Evolutionary conservation across 768 basidiomycete species (phyloP).

Genomic region (Chalciporus chontae): DNA sequence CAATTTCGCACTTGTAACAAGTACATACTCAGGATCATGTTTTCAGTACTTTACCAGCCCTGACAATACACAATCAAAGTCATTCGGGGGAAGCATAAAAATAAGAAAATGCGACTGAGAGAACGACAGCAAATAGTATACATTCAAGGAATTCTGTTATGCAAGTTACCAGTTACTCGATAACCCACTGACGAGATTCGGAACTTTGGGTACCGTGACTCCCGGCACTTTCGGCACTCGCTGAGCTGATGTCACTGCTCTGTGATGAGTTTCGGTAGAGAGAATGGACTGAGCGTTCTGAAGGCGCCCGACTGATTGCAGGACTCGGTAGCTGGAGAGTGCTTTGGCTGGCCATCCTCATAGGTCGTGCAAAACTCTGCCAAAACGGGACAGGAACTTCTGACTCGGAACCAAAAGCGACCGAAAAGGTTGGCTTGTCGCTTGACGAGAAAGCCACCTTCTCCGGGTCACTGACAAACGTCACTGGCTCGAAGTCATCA

Average conservation of each 20-base stretch:
- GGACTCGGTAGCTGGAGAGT: constrained; percentile 28
- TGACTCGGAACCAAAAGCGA: constrained; percentile 30
- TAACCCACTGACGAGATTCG: constrained; percentile 26
- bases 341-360: neutral
- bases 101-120: neutral
- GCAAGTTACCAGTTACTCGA: constrained; percentile 16
- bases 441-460: constrained; percentile 64
- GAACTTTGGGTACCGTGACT: constrained; percentile 1
- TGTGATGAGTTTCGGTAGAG: constrained; percentile 5
- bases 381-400: constrained; percentile 34
- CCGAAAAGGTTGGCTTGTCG: constrained; percentile 53
- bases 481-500: constrained; percentile 36
- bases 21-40: constrained; percentile 9
- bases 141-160: neutral
- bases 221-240: constrained; percentile 6
- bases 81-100: neutral
- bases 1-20: neutral
- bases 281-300: constrained; percentile 27
- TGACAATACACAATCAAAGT: neutral
- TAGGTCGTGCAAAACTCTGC: constrained; percentile 20
- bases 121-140: neutral
- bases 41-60: neutral
- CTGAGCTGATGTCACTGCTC: constrained; percentile 4
- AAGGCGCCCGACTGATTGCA: constrained; percentile 34
- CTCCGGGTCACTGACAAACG: constrained; percentile 36